Conservation (phyloP, 371 early-diverging fungal species). For the Mortierella polycephala region DNA sequence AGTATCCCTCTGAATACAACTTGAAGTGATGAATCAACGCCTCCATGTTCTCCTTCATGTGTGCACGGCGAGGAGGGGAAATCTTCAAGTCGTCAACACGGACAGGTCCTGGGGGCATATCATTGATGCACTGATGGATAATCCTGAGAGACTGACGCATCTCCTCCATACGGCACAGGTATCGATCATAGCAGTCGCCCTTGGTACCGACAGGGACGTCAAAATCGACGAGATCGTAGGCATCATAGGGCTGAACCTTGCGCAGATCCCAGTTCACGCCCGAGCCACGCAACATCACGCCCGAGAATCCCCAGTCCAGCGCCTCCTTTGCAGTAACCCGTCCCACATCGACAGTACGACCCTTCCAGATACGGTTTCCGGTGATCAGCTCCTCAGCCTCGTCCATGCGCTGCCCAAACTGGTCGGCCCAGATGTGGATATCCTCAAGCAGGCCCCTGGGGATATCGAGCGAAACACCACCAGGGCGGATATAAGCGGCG, state of each 20-base stretch:
- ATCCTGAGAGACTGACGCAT: conserved; percentile 98
- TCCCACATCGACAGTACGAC: conserved; percentile 90
- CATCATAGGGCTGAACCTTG: conserved; percentile 95
- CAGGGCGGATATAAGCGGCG: conserved; percentile 97
- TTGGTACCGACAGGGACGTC: conserved; percentile 96
- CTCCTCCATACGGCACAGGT: conserved; percentile 96
- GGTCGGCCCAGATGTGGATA: conserved; percentile 92
- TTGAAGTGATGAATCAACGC: conserved; percentile 99
- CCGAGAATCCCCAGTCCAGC: conserved; percentile 92
- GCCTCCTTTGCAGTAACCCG: conserved; percentile 89
- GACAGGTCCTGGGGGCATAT: conserved; percentile 95
- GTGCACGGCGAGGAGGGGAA: conserved; percentile 92
- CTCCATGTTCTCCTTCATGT: conserved; percentile 99
- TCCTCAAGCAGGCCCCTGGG: conserved; percentile 95
- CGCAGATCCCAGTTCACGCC: conserved; percentile 96
- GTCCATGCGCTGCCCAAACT: conserved; percentile 91
- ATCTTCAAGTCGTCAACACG: conserved; percentile 98
- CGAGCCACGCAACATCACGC: conserved; percentile 94
- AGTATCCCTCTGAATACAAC: conserved; percentile 96
- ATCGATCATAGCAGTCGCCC: conserved; percentile 97
- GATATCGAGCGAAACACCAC: conserved; percentile 95
- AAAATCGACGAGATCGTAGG: conserved; percentile 94
- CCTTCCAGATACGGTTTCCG: conserved; percentile 95
- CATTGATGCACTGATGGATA: conserved; percentile 92
- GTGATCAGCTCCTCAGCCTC: conserved; percentile 95